Base-by-base conservation (phyloP, 2,329 filamentous ascomycete genomes). In the Gliomastix tumulicola region DNA sequence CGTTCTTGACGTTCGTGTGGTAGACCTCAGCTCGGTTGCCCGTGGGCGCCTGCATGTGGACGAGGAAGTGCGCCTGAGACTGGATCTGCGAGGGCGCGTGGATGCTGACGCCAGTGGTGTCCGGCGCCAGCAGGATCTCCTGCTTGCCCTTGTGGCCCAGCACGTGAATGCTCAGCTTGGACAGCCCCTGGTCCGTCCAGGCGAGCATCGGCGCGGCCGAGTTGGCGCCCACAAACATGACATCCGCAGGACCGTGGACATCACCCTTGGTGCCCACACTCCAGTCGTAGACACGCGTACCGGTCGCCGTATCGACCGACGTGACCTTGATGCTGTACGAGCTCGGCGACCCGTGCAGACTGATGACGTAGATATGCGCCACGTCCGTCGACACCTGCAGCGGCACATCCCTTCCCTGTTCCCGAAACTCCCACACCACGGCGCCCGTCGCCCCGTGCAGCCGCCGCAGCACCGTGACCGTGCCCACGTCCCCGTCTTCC, bases 11-110 rank as follows among this genome's bases (percentile, higher is more conserved):
- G 47, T 94, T 76, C 41, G 94, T 74, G 49, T 94, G 87, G 53
- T 83, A 96, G 21, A 97, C 82, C 43, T 94, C 84, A 4, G 84
- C 90, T 67, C 84, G 87, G 53, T 89, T 85, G 15, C 79, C 79
- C 4, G 66, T 66, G 23, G 68, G 68, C 1, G 86, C 86, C 48
- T 81, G 72, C 48, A 79, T 88, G 48, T 95, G 85, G 6, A 95
- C 84, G 21, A 96, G 66, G 63, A 96, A 94, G 63, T 94, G 88
- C 25, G 87, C 71, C 32, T 79, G 69, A 5, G 85, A 82, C 51
- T 84, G 83, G 21, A 78, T 63, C 38, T 82, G 69, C 45, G 80
- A 79, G 13, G 88, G 83, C 2, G 85, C 84, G 52, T 94, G 86
- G 17, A 95, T 68, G 38, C 79, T 69, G 35, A 85, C 67, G 4